Base-by-base conservation (phyloP, 305 asterid genomes). In the Solanum hybrid region DNA sequence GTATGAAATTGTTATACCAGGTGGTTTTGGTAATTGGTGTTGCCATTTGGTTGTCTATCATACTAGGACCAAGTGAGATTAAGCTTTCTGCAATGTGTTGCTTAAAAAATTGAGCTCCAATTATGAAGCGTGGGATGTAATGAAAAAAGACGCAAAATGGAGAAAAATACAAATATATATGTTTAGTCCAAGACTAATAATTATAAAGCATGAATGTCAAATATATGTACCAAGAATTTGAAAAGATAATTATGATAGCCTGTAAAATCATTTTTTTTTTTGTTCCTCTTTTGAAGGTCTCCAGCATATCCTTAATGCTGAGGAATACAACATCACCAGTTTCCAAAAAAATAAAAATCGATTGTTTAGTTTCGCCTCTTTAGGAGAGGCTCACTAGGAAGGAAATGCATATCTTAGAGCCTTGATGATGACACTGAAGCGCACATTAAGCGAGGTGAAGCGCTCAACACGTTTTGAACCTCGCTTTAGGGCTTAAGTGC, bases 11-110 rank as follows among this genome's bases (percentile, higher is more conserved):
- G 34, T 33, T 85, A 85, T 85, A 85, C 32, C 22, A 57, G 51
- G 51, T 57, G 88, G 41, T 75, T 31, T 85, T 85, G 88, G 88
- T 85, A 57, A 85, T 85, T 85, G 88, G 78, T 27, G 78, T 33
- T 13, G 51, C 51, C 78, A 32, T 57, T 85, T 33, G 32, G 88
- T 51, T 57, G 76, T 85, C 41, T 57, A 85, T 31, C 77, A 85
- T 85, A 32, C 77, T 31, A 57, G 88, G 88, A 85, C 39, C 78
- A 85, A 85, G n/a, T 34, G 88, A 33, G 32, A 57, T 85, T 32
- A 85, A 15, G 32, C 38, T 84, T 85, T 85, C 41, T 51, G 78
- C 51, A 31, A 57, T 85, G 32, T 27, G 36, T 85, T 32, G 45
- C 77, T 61, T 24, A 85, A 57, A 85, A 32, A 57, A 32, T 61